Base-by-base conservation (phyloP, 176 grass and related monocot species). In the Metroxylon sagu region DNA sequence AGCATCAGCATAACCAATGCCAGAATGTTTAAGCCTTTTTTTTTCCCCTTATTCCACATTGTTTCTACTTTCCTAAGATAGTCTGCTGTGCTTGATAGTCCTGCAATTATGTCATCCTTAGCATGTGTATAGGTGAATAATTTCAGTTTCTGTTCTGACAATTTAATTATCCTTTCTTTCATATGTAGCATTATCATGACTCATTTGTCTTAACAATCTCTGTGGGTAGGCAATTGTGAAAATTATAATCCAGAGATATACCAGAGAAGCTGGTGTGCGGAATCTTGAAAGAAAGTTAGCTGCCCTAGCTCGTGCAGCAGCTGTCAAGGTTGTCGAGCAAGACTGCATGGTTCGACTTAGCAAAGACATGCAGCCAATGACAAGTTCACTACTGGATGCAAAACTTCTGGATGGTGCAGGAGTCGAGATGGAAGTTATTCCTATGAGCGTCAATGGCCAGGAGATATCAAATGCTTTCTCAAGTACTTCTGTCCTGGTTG, bases 361-460 rank as follows among this genome's bases (percentile, higher is more conserved):
- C 69, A 89, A 84, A 74, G 90, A 68, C 25, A 29, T 56, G 28
- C 65, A 68, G 3, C 28, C 76, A 61, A 73, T 85, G 54, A 92
- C 87, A 49, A 80, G 87, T 57, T 84, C 81, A 25, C 64, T 98
- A 39, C 57, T 98, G 50, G 88, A 89, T 26, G 80, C 84, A 0
- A 82, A 81, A 52, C 87, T 98, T 52, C 76, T 82, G 4, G 81
- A 87, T 56, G 29, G 61, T 77, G 63, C 67, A 64, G 93, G 92
- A 83, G 82, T 92, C 80, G 93, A 98, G 78, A 98, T 98, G 93
- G 93, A 98, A 71, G 88, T 92, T 72, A 83, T 98, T 89, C 93
- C 87, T 57, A 83, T 98, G 79, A 85, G 55, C 72, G 68, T 77
- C 48, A 77, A 65, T 19, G 60, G 79, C 19, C 87, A 92, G 77